A percentile compares a stretch with the other conserved stretches of the same genome.
Evolutionary conservation across 2,329 filamentous ascomycete species (phyloP).

Genomic region (Talaromyces rugulosus): DNA sequence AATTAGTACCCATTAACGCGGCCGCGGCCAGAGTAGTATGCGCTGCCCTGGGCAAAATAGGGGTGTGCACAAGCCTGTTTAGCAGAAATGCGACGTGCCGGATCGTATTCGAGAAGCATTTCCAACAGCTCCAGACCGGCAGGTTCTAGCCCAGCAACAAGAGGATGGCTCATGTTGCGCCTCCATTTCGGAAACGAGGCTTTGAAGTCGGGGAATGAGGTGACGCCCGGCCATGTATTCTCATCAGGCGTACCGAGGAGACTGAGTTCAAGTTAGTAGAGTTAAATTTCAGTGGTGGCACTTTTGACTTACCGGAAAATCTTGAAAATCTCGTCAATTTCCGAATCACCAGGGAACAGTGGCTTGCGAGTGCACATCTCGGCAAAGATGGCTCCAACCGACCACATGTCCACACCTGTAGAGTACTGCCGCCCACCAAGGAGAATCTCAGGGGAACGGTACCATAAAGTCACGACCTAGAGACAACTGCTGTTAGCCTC

Average conservation of each 20-base stretch:
- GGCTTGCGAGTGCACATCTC: constrained; percentile 96
- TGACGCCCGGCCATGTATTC: constrained; percentile 80
- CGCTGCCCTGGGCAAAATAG: constrained; percentile 63
- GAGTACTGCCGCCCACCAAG: constrained; percentile 89
- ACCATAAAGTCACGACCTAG: constrained; percentile 86
- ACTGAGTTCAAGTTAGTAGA: constrained; percentile 34
- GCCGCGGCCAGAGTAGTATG: constrained; percentile 44
- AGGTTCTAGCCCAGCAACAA: constrained; percentile 71
- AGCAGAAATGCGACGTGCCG: constrained; percentile 78
- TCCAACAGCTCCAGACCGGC: constrained; percentile 50
- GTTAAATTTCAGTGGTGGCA: constrained; percentile 1
- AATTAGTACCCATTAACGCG: constrained; percentile 1
- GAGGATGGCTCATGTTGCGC: constrained; percentile 57
- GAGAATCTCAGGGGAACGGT: constrained; percentile 84
- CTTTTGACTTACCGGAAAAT: constrained; percentile 69
- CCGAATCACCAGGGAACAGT: constrained; percentile 85
- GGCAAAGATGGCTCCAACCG: constrained; percentile 87
- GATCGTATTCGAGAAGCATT: constrained; percentile 77
- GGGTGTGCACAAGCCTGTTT: constrained; percentile 82
- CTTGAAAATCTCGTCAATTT: constrained; percentile 93
- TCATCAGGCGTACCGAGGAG: constrained; percentile 80
- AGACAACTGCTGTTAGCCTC: background rate
- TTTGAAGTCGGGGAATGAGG: constrained; percentile 94
- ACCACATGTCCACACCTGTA: constrained; percentile 95
- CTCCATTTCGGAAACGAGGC: constrained; percentile 87